Base-by-base conservation (phyloP, 2,329 filamentous ascomycete species). In the Biscogniauxia marginata region DNA sequence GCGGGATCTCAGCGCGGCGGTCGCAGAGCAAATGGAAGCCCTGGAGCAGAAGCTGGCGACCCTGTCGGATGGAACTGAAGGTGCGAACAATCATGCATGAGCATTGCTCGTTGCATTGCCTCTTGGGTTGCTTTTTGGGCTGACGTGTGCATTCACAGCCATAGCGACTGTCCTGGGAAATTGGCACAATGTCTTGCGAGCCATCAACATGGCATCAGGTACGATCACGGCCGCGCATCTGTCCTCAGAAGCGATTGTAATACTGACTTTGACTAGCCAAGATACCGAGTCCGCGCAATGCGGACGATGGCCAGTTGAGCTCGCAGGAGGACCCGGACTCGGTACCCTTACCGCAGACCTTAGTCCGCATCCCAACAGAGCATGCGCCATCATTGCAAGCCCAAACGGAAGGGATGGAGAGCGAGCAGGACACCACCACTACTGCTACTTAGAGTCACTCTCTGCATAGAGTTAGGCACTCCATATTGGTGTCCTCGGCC, bases 151-250 rank as follows among this genome's bases (percentile, higher is more conserved):
- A 63, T 60, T 44, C 52, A 53, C 70, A 91, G 90, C 89, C 58
- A 91, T 96, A 67, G 90, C 91, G 43, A 83, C 87, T n/a, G 90
- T 96, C 20, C 79, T 96, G 70, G 84, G 87, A 52, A 96, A 95
- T 71, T 96, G 91, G 91, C 88, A 93, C 72, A 93, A 91, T 65
- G 90, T 96, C 62, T 80, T 96, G 58, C 82, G 88, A 62, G 90
- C 90, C 45, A 93, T 96, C 68, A 89, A 89, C 68, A 93, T 95
- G 89, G 91, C 91, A 59, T 93, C 89, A 58, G 82, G 90, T 93
- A 80, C 68, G 85, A 39, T 56, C 19, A 30, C 22, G 23, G n/a
- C n/a, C n/a, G 49, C 16, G 21, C 20, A 45, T 45, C 43, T 7
- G 43, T 19, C 34, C 19, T 39, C 24, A 6, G 5, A 9, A 53